These are phyloP conservation scores for Acacia acuminata DNA, from an alignment of 306 rosid species.

Conservation along the genomic window DNA sequence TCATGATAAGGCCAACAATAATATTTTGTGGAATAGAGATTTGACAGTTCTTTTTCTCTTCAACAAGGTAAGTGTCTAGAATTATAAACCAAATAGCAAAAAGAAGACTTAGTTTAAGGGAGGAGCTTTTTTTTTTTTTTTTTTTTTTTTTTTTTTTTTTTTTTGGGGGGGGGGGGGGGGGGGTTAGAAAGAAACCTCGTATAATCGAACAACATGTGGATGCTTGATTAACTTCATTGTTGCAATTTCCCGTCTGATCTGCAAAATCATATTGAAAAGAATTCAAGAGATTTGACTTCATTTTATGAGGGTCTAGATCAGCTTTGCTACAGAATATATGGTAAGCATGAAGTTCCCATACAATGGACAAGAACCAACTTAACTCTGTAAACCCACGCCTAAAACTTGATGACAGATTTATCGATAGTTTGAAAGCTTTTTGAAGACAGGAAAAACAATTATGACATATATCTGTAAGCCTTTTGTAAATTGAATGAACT, in stretches of 20 bases:
- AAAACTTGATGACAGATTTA: conserved; percentile 16
- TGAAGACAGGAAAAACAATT: conserved; percentile 10
- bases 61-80: background rate
- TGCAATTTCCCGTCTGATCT: conserved; percentile 90
- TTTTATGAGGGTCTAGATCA: conserved; percentile 15
- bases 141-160: too few species aligned
- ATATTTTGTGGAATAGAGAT: background rate
- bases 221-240: conserved; percentile 97
- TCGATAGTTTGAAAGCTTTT: conserved; percentile 8
- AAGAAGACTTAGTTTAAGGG: background rate
- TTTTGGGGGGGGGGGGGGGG: too few species aligned
- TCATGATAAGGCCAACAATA: background rate
- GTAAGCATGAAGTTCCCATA: background rate
- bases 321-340: background rate
- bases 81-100: background rate
- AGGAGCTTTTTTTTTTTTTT: background rate
- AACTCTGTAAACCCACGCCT: conserved; percentile 14
- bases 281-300: conserved; percentile 18
- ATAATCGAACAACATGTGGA: conserved; percentile 86
- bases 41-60: background rate
- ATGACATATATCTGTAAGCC: conserved; percentile 1
- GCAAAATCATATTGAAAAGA: conserved; percentile 30
- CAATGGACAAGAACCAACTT: conserved; percentile 18
- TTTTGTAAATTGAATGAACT: background rate
- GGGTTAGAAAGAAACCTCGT: conserved; percentile 61